These are phyloP conservation scores for Dioszegia hungarica DNA, from an alignment of 768 basidiomycete genomes.

Conservation along the genomic window DNA sequence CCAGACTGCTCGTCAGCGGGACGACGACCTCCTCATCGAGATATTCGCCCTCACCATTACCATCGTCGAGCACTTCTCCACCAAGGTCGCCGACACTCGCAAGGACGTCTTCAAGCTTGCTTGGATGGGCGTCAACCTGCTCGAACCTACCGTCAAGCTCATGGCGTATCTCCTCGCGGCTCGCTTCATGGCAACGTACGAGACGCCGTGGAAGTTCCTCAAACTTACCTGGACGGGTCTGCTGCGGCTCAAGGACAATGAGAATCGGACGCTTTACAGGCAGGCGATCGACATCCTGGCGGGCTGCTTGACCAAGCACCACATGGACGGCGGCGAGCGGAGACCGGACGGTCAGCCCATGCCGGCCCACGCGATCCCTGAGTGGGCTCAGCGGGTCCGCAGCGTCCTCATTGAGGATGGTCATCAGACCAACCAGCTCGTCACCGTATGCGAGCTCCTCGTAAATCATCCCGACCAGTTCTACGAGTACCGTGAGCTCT, in stretches of 20 bases:
- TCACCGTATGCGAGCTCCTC: constrained; percentile 83
- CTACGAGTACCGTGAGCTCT: constrained; percentile 85
- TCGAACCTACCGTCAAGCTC: constrained; percentile 88
- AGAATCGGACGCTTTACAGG: constrained; percentile 68
- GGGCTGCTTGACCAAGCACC: constrained; percentile 60
- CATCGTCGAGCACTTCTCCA: constrained; percentile 75
- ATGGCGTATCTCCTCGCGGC: constrained; percentile 85
- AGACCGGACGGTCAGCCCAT: constrained; percentile 45
- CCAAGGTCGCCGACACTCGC: constrained; percentile 71
- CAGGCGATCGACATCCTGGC: constrained; percentile 84
- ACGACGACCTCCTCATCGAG: constrained; percentile 87
- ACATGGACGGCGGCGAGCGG: background rate
- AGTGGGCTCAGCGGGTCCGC: constrained; percentile 82
- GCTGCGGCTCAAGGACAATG: constrained; percentile 73
- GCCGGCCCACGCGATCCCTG: constrained; percentile 52
- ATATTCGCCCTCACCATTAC: constrained; percentile 81
- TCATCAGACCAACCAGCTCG: constrained; percentile 59
- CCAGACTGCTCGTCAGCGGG: constrained; percentile 45
- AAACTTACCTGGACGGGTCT: constrained; percentile 85
- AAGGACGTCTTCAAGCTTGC: constrained; percentile 92
- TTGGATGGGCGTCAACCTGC: constrained; percentile 77
- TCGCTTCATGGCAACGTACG: constrained; percentile 83
- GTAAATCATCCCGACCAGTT: constrained; percentile 86
- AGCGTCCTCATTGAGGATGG: constrained; percentile 85
- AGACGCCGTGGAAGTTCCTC: constrained; percentile 85